Evolutionary conservation across 2,329 filamentous ascomycete species (phyloP).

Genomic region (Xylariaceae sp.): DNA sequence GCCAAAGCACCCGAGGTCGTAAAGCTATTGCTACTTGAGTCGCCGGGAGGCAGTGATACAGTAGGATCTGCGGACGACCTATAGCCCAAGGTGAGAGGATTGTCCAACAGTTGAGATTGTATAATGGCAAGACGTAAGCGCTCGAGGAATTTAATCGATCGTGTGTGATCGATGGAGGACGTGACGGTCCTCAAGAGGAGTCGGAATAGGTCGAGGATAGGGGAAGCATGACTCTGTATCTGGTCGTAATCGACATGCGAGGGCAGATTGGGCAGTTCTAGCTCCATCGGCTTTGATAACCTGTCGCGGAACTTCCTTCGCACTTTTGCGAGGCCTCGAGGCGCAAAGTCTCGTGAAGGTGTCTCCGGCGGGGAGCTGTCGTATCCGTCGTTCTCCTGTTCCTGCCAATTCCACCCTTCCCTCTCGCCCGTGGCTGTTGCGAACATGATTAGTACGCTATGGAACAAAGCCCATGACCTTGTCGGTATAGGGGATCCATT

Average conservation of each 20-base stretch:
- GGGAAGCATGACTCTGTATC: slow-evolving; percentile 27
- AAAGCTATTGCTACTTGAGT: slow-evolving; percentile 27
- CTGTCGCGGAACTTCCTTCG: slow-evolving; percentile 30
- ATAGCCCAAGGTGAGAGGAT: slow-evolving; percentile 30
- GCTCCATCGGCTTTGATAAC: slow-evolving; percentile 25
- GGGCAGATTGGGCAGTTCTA: slow-evolving; percentile 25
- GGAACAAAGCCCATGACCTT: not conserved
- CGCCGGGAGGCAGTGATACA: slow-evolving; percentile 17
- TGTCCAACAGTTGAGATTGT: slow-evolving; percentile 33
- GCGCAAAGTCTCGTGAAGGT: slow-evolving; percentile 32
- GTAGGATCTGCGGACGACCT: slow-evolving; percentile 22
- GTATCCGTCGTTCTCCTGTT: slow-evolving; percentile 23
- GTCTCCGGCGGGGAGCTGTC: slow-evolving; percentile 30
- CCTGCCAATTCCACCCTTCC: slow-evolving; percentile 29
- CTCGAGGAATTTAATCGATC: slow-evolving; percentile 33
- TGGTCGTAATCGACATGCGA: slow-evolving; percentile 25
- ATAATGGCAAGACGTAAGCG: slow-evolving; percentile 33
- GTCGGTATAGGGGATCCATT: not conserved
- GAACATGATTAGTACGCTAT: slow-evolving; percentile 19
- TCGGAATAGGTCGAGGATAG: slow-evolving; percentile 25
- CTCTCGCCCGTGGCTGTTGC: slow-evolving; percentile 29
- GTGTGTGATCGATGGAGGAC: slow-evolving; percentile 32
- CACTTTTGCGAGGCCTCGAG: slow-evolving; percentile 32
- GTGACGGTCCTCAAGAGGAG: slow-evolving; percentile 30
- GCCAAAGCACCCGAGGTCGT: slow-evolving; percentile 31